A percentile compares a stretch with the other conserved stretches of the same genome.
Evolutionary conservation across 2,329 filamentous ascomycete genomes (phyloP).

Genomic region (Diaporthe sp.): DNA sequence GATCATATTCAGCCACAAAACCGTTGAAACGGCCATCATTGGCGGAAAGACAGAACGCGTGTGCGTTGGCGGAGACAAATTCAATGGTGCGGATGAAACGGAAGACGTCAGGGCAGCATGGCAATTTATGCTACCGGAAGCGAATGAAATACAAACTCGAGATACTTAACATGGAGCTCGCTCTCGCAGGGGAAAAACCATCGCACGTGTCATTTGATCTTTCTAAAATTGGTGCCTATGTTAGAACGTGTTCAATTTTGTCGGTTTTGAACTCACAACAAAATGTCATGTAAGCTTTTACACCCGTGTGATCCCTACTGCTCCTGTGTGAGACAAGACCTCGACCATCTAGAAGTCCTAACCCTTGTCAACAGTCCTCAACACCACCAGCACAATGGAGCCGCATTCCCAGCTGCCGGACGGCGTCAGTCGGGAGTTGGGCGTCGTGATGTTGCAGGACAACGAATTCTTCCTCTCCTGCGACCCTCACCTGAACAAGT

Average conservation of each 20-base stretch:
- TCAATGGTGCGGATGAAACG: constrained; percentile 5
- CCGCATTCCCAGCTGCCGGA: constrained; percentile 56
- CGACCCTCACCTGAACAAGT: constrained; percentile 61
- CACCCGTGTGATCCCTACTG: neutral
- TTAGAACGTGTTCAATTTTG: neutral
- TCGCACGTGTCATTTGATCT: neutral
- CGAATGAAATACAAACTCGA: neutral
- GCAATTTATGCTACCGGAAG: neutral
- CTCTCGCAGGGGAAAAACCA: neutral
- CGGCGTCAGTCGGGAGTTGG: constrained; percentile 46
- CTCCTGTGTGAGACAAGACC: neutral
- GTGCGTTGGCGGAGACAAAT: neutral
- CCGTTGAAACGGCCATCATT: neutral
- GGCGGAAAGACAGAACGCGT: neutral
- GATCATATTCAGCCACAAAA: neutral
- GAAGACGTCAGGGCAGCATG: neutral
- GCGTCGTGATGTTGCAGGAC: constrained; percentile 60
- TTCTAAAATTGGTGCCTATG: neutral
- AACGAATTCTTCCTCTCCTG: constrained; percentile 62
- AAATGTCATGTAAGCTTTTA: neutral
- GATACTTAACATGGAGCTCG: neutral
- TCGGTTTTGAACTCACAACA: neutral
- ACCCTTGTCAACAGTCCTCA: constrained; percentile 50
- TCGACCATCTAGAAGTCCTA: neutral
- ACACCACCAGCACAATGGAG: constrained; percentile 52